phyloP scores from a whole-genome alignment of 108 stramenopile genomes.

The Conticribra guillardii region DNA sequence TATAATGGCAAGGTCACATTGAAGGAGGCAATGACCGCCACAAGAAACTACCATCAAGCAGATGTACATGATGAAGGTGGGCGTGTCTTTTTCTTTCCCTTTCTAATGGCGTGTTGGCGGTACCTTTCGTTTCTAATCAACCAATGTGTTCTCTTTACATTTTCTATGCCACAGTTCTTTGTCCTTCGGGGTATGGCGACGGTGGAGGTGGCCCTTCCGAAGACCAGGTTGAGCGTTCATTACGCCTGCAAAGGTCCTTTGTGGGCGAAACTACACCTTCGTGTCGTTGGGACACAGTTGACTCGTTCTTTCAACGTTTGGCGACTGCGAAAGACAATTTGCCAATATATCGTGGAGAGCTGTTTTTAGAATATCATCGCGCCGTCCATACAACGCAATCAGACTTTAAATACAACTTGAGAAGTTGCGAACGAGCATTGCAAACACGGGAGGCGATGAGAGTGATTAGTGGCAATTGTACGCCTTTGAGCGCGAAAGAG shows the following conservation, averaged over 20 bases:
- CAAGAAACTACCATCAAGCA: slow-evolving; percentile 6
- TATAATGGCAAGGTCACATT: slow-evolving; percentile 9
- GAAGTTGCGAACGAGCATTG: slow-evolving; percentile 5
- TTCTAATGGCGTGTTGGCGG: too few relatives aligned
- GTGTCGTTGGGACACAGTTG: slow-evolving; percentile 5
- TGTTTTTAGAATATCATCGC: slow-evolving; percentile 10
- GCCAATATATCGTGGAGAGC: slow-evolving; percentile 15
- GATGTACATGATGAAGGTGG: slow-evolving; percentile 13
- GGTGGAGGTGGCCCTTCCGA: slow-evolving; percentile 12
- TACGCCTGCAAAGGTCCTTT: slow-evolving; percentile 1
- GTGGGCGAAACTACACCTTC: neutral
- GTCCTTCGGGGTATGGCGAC: slow-evolving; percentile 15
- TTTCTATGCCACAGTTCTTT: slow-evolving; percentile 4
- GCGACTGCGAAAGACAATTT: slow-evolving; percentile 8
- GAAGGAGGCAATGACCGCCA: slow-evolving; percentile 2
- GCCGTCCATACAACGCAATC: slow-evolving; percentile 12
- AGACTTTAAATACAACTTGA: slow-evolving; percentile 6
- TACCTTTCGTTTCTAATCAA: too few relatives aligned
- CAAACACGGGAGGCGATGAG: slow-evolving; percentile 10
- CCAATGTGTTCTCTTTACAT: too few relatives aligned
- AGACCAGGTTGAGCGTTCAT: slow-evolving; percentile 9
- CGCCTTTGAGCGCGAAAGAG: neutral
- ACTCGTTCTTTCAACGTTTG: slow-evolving; percentile 8
- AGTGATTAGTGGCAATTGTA: slow-evolving; percentile 12
- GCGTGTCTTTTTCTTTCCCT: too few relatives aligned